Base-by-base conservation (phyloP, 2,329 filamentous ascomycete genomes). In the Beauveria sp. region DNA sequence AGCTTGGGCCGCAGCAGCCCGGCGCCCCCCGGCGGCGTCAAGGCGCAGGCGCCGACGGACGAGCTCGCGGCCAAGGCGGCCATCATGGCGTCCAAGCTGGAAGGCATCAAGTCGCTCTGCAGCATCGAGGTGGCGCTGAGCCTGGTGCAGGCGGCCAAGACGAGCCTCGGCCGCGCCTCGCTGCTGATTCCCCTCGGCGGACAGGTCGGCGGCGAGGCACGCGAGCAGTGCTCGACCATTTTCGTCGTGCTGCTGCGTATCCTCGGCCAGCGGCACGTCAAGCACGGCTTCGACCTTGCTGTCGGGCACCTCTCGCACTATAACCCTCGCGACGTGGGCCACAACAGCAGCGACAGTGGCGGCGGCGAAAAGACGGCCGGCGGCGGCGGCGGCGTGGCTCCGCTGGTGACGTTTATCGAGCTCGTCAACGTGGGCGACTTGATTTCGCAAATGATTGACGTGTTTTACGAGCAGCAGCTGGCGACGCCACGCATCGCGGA, bases 381-480 rank as follows among this genome's bases (percentile, higher is more conserved):
- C 12, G 30, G 3, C 30, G 10, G 18, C 10, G 30, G 38, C 3
- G 51, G 50, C 1, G 93, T 97, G 8, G 91, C 92, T 60, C 95
- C 95, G 2, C 82, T 99, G 4, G 92, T 97, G 51, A 97, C 91
- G 0, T 99, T 99, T 69, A 86, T 99, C 64, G 95, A 99, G 75
- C 84, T 99, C 30, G 95, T 99, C 72, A 99, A 99, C 71, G 93
- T 99, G 1, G 95, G 95, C 62, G 95, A 99, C 72, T 81, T 99
- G 62, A 99, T 99, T 68, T 91, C 96, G 63, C 95, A 99, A 73
- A 99, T 99, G 95, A 86, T 99, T 62, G 95, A 99, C 71, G 92
- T 99, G 40, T 99, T 99, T 72, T 99, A 96, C 75, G 90, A 96
- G 71, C 95, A 98, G 75, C 95, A 99, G 76, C 83, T 99, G 30